Conservation (phyloP, 2,329 filamentous ascomycete species). For the Epichloe baconii region DNA sequence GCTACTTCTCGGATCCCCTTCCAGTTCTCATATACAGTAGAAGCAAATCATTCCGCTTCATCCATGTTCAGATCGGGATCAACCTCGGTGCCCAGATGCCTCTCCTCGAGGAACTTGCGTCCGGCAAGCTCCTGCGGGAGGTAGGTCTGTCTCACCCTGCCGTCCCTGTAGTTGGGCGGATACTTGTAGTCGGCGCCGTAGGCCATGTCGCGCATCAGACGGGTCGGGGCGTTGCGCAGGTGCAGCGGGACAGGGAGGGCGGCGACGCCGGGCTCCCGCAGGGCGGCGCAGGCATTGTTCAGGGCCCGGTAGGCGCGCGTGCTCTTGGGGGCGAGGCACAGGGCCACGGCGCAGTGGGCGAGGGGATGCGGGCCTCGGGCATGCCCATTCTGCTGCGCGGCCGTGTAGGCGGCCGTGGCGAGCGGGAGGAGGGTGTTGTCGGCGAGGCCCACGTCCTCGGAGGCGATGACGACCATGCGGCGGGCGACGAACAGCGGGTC, state of each 20-base stretch:
- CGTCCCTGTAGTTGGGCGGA: slow-evolving; percentile 78
- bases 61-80: slow-evolving; percentile 52
- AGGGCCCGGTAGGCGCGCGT: slow-evolving; percentile 75
- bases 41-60: slow-evolving; percentile 4
- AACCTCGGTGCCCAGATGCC: slow-evolving; percentile 63
- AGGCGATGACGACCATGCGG: slow-evolving; percentile 87
- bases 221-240: slow-evolving; percentile 81
- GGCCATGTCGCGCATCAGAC: slow-evolving; percentile 83
- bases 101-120: slow-evolving; percentile 63
- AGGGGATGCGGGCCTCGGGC: slow-evolving; percentile 86
- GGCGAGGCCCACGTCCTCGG: slow-evolving; percentile 83
- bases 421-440: slow-evolving; percentile 74
- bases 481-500: slow-evolving; percentile 87
- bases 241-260: slow-evolving; percentile 74
- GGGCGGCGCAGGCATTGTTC: slow-evolving; percentile 64
- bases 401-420: slow-evolving; percentile 74
- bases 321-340: slow-evolving; percentile 72
- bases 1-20: too few relatives aligned
- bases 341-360: slow-evolving; percentile 72
- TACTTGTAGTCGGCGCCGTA: slow-evolving; percentile 94
- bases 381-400: slow-evolving; percentile 88
- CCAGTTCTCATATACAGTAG: too few relatives aligned
- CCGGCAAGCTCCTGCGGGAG: slow-evolving; percentile 65
- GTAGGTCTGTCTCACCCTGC: slow-evolving; percentile 76
- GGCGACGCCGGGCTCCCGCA: slow-evolving; percentile 74